Conservation (phyloP, 805 yeast species). For the Yamadazyma scolyti region DNA sequence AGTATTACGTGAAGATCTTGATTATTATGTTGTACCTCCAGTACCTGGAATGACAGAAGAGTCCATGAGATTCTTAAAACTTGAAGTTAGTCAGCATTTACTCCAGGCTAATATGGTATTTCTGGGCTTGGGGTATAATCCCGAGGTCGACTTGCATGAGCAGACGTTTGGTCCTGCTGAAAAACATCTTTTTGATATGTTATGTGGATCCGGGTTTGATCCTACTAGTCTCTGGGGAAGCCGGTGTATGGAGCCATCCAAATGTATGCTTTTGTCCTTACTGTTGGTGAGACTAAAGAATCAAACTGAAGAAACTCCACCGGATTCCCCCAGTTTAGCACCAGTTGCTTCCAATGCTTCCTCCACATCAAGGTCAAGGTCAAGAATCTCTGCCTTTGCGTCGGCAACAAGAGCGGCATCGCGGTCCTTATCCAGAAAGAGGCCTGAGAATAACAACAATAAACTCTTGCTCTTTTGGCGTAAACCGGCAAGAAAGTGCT, state of each 20-base stretch:
- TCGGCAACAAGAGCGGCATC: slow-evolving; percentile 53
- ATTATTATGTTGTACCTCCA: slow-evolving; percentile 87
- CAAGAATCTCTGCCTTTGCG: slow-evolving; percentile 61
- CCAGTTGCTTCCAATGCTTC: slow-evolving; percentile 43
- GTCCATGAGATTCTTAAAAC: slow-evolving; percentile 65
- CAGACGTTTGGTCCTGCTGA: slow-evolving; percentile 82
- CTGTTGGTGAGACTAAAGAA: slow-evolving; percentile 61
- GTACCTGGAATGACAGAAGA: slow-evolving; percentile 49
- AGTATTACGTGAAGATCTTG: slow-evolving; percentile 90
- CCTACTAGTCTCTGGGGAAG: slow-evolving; percentile 78
- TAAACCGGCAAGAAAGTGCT: slow-evolving; percentile 96
- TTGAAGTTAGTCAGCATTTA: slow-evolving; percentile 67
- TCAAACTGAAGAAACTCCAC: slow-evolving; percentile 24
- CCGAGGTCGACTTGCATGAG: slow-evolving; percentile 23
- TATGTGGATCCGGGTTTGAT: slow-evolving; percentile 82
- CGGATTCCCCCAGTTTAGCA: slow-evolving; percentile 40
- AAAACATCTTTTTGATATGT: slow-evolving; percentile 90
- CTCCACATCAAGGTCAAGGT: slow-evolving; percentile 36
- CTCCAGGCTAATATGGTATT: slow-evolving; percentile 60
- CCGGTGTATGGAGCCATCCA: slow-evolving; percentile 81
- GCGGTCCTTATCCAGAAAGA: slow-evolving; percentile 54
- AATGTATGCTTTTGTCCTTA: slow-evolving; percentile 82
- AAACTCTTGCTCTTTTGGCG: slow-evolving; percentile 91
- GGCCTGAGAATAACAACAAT: slow-evolving; percentile 36
- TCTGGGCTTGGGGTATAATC: slow-evolving; percentile 68